Conservation (phyloP, 2,329 filamentous ascomycete genomes). For the Sclerotinia subarctica region DNA sequence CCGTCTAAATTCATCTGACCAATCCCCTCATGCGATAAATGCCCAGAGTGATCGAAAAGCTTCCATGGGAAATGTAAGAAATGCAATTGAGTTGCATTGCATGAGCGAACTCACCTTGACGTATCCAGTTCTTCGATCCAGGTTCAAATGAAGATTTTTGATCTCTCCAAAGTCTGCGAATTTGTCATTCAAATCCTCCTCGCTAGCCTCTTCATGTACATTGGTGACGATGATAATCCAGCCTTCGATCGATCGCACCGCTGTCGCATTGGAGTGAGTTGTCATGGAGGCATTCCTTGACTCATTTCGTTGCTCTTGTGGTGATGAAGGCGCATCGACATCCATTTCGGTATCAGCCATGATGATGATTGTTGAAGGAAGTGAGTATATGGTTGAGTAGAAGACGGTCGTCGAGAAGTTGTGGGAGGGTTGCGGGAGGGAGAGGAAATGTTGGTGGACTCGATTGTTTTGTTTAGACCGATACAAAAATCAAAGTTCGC, state of each 20-base stretch:
- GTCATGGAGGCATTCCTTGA: constrained; percentile 63
- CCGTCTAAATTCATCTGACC: not conserved
- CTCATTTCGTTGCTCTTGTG: constrained; percentile 50
- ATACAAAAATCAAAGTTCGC: constrained; percentile 6
- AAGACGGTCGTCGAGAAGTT: not conserved
- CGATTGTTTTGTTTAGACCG: not conserved
- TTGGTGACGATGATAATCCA: constrained; percentile 88
- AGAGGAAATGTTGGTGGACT: not conserved
- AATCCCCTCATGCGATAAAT: constrained; percentile 6
- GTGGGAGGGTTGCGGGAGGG: not conserved
- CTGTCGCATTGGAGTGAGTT: constrained; percentile 70
- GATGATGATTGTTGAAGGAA: constrained; percentile 20
- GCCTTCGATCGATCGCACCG: constrained; percentile 82
- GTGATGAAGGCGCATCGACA: constrained; percentile 37
- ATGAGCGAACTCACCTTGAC: constrained; percentile 62
- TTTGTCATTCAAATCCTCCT: constrained; percentile 76
- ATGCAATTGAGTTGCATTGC: not conserved
- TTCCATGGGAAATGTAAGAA: not conserved
- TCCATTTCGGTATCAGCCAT: constrained; percentile 49
- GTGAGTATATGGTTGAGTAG: not conserved
- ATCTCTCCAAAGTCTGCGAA: constrained; percentile 85
- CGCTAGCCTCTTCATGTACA: constrained; percentile 81
- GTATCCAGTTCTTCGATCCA: constrained; percentile 79
- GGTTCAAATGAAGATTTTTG: constrained; percentile 80
- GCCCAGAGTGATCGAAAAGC: not conserved